A percentile compares a stretch with the other conserved stretches of the same genome.
Evolutionary conservation across 1,284 basidiomycete genomes (phyloP).

Genomic region (Cryptococcus sp.): DNA sequence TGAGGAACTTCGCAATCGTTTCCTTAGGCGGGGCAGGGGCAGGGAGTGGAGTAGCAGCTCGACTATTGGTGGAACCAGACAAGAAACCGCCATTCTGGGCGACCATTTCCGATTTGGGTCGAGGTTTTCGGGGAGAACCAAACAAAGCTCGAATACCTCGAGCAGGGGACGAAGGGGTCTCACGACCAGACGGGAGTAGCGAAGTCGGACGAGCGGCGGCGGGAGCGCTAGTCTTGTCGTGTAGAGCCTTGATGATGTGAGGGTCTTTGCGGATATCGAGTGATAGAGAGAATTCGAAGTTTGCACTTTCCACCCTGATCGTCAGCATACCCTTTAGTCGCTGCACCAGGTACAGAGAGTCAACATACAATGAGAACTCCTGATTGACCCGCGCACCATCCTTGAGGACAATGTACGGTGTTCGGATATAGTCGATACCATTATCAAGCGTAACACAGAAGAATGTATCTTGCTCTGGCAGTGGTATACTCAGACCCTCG

Average conservation of each 20-base stretch:
- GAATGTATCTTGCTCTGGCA: conserved; percentile 67
- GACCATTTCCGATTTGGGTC: conserved; percentile 54
- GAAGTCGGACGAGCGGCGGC: conserved; percentile 48
- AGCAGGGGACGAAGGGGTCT: conserved; percentile 25
- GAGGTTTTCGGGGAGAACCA: conserved; percentile 64
- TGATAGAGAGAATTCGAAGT: conserved; percentile 83
- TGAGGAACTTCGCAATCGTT: conserved; percentile 73
- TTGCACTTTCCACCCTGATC: conserved; percentile 54
- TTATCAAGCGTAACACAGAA: conserved; percentile 93
- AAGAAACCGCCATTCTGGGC: conserved; percentile 3
- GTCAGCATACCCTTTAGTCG: neutral
- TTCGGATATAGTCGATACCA: conserved; percentile 93
- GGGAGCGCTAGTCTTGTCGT: conserved; percentile 52
- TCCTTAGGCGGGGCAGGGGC: conserved; percentile 9
- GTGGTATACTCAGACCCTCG: conserved; percentile 64
- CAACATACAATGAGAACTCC: conserved; percentile 83
- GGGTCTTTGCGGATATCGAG: conserved; percentile 77
- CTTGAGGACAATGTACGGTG: conserved; percentile 67
- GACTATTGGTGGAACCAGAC: conserved; percentile 9
- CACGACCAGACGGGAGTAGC: conserved; percentile 35
- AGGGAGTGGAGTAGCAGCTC: conserved; percentile 22
- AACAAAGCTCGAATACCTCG: conserved; percentile 64
- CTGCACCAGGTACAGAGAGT: neutral
- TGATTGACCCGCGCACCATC: conserved; percentile 72
- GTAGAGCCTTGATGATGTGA: conserved; percentile 63